Evolutionary conservation across 1,284 basidiomycete genomes (phyloP), one percentile per base, ranked within the genome.

Genomic region (Trichosporon inkin): DNA sequence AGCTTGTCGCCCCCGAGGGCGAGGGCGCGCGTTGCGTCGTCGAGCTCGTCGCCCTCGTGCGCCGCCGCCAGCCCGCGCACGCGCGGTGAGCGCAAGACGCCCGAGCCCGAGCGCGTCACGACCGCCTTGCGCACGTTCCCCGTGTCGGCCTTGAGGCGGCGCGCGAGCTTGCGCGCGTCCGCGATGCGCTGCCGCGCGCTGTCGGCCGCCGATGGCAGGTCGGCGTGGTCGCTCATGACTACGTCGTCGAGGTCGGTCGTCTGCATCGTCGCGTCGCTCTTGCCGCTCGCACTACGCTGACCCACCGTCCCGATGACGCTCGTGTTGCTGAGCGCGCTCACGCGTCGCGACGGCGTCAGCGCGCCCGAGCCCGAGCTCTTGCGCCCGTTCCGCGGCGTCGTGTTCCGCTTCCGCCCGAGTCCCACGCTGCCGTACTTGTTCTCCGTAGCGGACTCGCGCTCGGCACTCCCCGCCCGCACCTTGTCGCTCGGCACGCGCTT

Each of bases 401-500:
- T 49, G 24, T 49, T 49, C 24, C 44, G 44, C 16, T 28, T 28
- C 6, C 44, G 22, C 6, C 44, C 44, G 2, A 49, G 44, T 1
- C 44, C 53, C 39, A 7, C 60, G 58, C 6, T 62, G 58, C 11
- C 71, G 47, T 17, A 71, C 66, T 58, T 63, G 63, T 49, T n/a
- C n/a, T n/a, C 69, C 38, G 28, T 32, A 5, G 8, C 5, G 28
- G 28, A 10, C 70, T 49, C 19, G 68, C 6, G 56, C 28, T 49
- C n/a, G 52, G 36, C 24, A 55, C 24, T 32, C 2, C 7, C 44
- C 6, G 28, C 44, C 17, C 44, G 44, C 44, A 32, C 28, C 44
- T 22, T 57, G 51, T 56, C 60, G 38, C 57, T 59, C 6, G 63
- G 68, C 1, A 68, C 71, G 4, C 75, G 66, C 53, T 77, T 77